Evolutionary conservation across 1,284 basidiomycete genomes (phyloP).

Genomic region (Cystobasidium slooffiae): DNA sequence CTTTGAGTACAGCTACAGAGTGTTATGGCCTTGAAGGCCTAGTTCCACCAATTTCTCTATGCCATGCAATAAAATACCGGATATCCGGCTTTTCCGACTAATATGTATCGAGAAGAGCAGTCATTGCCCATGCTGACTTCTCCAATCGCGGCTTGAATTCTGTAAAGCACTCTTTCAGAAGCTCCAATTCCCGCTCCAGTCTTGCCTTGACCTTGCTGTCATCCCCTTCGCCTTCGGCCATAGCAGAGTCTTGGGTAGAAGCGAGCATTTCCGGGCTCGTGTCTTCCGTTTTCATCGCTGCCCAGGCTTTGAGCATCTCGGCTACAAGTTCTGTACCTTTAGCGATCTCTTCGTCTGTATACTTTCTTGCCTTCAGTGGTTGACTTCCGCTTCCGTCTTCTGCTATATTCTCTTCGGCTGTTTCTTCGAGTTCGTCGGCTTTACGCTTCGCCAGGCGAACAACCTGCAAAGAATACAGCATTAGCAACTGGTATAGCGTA

Average conservation of each 20-base stretch:
- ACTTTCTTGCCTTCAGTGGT: constrained; percentile 12
- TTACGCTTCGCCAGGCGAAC: constrained; percentile 86
- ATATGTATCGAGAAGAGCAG: constrained; percentile 61
- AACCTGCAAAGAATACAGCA: constrained; percentile 7
- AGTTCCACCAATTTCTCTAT: background rate
- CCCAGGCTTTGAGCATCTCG: constrained; percentile 76
- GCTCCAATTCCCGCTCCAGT: constrained; percentile 23
- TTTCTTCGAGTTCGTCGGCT: constrained; percentile 95
- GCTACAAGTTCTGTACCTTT: constrained; percentile 81
- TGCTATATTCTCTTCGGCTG: constrained; percentile 55
- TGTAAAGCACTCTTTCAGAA: constrained; percentile 63
- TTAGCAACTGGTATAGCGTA: background rate
- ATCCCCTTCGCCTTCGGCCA: constrained; percentile 36
- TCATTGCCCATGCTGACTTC: constrained; percentile 75
- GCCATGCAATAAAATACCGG: background rate
- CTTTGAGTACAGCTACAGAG: background rate
- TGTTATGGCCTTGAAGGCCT: background rate
- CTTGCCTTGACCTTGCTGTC: constrained; percentile 1
- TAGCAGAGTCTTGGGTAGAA: constrained; percentile 30
- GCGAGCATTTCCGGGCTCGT: constrained; percentile 11
- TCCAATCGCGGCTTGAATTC: constrained; percentile 72
- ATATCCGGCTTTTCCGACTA: constrained; percentile 3
- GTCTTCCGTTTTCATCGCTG: constrained; percentile 28
- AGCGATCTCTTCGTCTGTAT: constrained; percentile 47
- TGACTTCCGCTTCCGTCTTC: constrained; percentile 9